These are phyloP conservation scores for Crithidia expoeki DNA, from an alignment of 208 protist species.

Conservation along the genomic window DNA sequence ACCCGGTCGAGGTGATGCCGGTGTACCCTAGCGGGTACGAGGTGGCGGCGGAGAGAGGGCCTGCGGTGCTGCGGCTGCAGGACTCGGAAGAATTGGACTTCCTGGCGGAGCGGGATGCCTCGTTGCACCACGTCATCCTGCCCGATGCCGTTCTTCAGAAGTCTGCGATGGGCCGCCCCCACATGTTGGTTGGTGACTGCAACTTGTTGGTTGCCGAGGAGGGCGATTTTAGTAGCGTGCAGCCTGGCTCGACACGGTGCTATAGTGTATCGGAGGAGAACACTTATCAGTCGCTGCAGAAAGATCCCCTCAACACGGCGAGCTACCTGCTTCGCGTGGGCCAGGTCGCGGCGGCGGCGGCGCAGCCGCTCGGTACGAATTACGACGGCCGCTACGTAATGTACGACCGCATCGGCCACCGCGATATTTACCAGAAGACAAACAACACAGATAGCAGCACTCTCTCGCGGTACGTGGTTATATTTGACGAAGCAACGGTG, in stretches of 20 bases:
- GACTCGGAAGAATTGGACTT: conserved; percentile 38
- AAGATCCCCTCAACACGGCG: conserved; percentile 63
- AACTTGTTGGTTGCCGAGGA: conserved; percentile 73
- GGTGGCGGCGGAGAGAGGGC: conserved; percentile 25
- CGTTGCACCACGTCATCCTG: conserved; percentile 66
- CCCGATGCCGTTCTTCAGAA: conserved; percentile 55
- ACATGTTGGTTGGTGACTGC: conserved; percentile 70
- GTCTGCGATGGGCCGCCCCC: conserved; percentile 41
- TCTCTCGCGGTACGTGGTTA: conserved; percentile 61
- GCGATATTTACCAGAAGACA: conserved; percentile 71
- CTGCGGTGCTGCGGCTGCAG: conserved; percentile 22
- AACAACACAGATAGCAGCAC: conserved; percentile 50
- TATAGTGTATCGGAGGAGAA: conserved; percentile 67
- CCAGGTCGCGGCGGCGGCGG: conserved; percentile 19
- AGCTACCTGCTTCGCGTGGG: conserved; percentile 65
- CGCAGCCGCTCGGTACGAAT: conserved; percentile 38
- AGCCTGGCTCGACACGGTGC: conserved; percentile 23
- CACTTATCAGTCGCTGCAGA: conserved; percentile 66
- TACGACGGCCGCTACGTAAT: conserved; percentile 55
- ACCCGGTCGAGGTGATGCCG: conserved; percentile 76
- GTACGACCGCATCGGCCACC: conserved; percentile 69
- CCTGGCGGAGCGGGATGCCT: conserved; percentile 56
- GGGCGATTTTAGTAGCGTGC: conserved; percentile 26
- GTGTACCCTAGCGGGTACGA: conserved; percentile 68
- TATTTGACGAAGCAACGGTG: conserved; percentile 47